phyloP scores from a whole-genome alignment of 306 rosid genomes.

The Trifolium repens region DNA sequence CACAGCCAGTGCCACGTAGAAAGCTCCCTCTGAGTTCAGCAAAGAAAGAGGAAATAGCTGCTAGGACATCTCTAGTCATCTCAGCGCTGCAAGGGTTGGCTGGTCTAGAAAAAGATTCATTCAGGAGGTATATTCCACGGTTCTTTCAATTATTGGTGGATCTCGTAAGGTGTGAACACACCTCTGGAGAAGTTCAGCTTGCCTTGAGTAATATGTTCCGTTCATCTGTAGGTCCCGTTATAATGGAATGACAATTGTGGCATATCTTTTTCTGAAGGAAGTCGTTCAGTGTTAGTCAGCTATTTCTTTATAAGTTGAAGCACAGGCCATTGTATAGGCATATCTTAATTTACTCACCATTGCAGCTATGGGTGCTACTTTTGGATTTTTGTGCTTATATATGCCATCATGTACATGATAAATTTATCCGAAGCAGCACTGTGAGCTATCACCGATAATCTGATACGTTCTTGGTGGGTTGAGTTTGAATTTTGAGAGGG shows the following conservation, averaged over 20 bases:
- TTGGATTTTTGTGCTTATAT: conserved; percentile 37
- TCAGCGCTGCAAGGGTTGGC: conserved; percentile 72
- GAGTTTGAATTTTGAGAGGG: conserved; percentile 4
- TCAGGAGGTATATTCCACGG: conserved; percentile 66
- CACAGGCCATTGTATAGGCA: conserved; percentile 37
- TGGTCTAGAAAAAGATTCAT: conserved; percentile 63
- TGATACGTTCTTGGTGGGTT: not conserved
- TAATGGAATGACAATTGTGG: conserved; percentile 57
- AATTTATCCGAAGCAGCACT: conserved; percentile 38
- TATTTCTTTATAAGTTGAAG: conserved; percentile 41
- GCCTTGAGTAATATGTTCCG: conserved; percentile 77
- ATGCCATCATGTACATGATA: conserved; percentile 53
- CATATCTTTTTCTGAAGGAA: conserved; percentile 30
- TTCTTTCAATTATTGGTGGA: conserved; percentile 86
- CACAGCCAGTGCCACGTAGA: conserved; percentile 54
- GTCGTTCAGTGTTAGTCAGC: conserved; percentile 39
- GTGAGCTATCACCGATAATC: conserved; percentile 1
- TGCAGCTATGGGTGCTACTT: conserved; percentile 23
- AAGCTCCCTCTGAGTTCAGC: conserved; percentile 79
- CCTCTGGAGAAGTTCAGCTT: conserved; percentile 88
- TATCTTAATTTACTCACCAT: conserved; percentile 11
- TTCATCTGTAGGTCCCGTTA: conserved; percentile 81
- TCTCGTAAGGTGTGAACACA: conserved; percentile 85
- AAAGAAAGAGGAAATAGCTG: conserved; percentile 87
- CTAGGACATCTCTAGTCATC: conserved; percentile 75